Evolutionary conservation across 306 rosid genomes (phyloP), one percentile per base, ranked within the genome.

Genomic region (Quercus engelmannii): DNA sequence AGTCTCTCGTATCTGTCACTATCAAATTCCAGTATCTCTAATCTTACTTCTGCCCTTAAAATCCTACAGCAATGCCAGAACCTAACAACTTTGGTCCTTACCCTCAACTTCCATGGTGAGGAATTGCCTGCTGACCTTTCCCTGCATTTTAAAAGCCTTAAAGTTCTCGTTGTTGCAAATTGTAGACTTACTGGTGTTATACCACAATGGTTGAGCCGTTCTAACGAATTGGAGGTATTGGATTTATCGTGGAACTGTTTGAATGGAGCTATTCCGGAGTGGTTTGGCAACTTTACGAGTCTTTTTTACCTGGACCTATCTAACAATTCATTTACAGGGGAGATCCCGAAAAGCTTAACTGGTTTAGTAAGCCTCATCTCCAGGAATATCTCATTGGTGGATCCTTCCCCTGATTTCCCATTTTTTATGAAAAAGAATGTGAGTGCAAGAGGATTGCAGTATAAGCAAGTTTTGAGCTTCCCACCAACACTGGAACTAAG

Each of bases 231-330:
- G 78, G 86, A 84, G 69, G 56, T 89, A 43, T 69, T 87, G 67
- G 91, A 89, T 77, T 65, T 89, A 49, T 89, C 93, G 2, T 89
- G 91, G 91, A 89, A 89, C 76, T 2, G 7, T 56, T 69, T 89
- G 82, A 21, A 26, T 12, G 91, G 93, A 21, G 56, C 70, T 59
- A 70, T 89, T 52, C 91, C 93, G 11, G 26, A n/a, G 21, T 87
- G 89, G 86, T 55, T 89, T 30, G 93, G 87, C 12, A 10, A 69
- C 19, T 83, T 89, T 51, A 13, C 6, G 4, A 0, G 11, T 70
- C 88, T 89, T 30, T 89, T 87, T 74, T 89, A 85, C 88, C 78
- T 89, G 88, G 93, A 87, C 81, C 4, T 89, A 19, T 89, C 93
- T 6, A 89, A 89, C 83, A 89, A 89, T 83, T 83, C 93, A 3